A percentile compares a stretch with the other conserved stretches of the same genome.
These are phyloP conservation scores for Trichoderma sp. DNA, from an alignment of 2,329 filamentous ascomycete species.

Conservation along the genomic window DNA sequence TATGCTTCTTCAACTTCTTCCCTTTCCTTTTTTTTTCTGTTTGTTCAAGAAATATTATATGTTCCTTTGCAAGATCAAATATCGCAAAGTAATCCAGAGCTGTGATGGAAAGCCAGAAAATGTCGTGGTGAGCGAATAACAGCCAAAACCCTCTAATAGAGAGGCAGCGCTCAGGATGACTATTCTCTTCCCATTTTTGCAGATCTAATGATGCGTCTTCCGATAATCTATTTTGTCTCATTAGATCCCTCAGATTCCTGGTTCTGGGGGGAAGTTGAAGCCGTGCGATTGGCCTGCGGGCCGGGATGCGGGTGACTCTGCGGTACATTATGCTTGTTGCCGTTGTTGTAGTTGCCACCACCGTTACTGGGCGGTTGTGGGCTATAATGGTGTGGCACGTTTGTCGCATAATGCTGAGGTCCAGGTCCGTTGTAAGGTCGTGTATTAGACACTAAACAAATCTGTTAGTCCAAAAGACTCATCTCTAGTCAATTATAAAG, in stretches of 20 bases:
- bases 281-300: slow-evolving; percentile 40
- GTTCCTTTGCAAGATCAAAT: slow-evolving; percentile 17
- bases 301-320: slow-evolving; percentile 46
- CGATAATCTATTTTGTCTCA: slow-evolving; percentile 46
- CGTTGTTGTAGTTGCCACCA: slow-evolving; percentile 56
- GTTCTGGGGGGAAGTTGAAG: slow-evolving; percentile 38
- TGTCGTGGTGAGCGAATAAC: slow-evolving; percentile 30
- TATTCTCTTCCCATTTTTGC: slow-evolving; percentile 11
- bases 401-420: slow-evolving; percentile 64
- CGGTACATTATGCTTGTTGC: slow-evolving; percentile 53
- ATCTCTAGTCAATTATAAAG: slow-evolving; percentile 18
- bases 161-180: slow-evolving; percentile 30
- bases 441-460: slow-evolving; percentile 58
- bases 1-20: slow-evolving; percentile 9
- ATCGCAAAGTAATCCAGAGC: slow-evolving; percentile 28
- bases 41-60: slow-evolving; percentile 6
- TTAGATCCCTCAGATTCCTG: slow-evolving; percentile 45
- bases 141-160: slow-evolving; percentile 28
- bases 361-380: slow-evolving; percentile 58
- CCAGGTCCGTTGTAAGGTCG: slow-evolving; percentile 62
- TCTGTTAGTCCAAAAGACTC: slow-evolving; percentile 41
- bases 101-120: slow-evolving; percentile 31
- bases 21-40: background rate
- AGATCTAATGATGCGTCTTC: slow-evolving; percentile 25
- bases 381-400: slow-evolving; percentile 64